A percentile compares a stretch with the other conserved stretches of the same genome.
phyloP scores from a whole-genome alignment of 805 yeast genomes.

The Scheffersomyces coipomensis region DNA sequence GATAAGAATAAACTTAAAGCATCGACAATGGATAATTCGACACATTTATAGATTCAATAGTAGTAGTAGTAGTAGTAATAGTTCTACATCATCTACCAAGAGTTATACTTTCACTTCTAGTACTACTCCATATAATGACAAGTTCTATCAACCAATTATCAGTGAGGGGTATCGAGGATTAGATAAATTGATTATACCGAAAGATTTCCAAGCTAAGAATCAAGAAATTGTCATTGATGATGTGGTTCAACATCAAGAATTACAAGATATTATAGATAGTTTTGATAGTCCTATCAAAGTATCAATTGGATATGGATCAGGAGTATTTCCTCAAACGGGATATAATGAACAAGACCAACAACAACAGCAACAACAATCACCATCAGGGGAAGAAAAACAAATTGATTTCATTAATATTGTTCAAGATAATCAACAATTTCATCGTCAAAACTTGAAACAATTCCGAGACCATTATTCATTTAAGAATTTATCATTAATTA shows the following conservation, averaged over 20 bases:
- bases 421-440: conserved; percentile 73
- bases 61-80: neutral
- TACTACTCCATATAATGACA: conserved; percentile 22
- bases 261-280: conserved; percentile 49
- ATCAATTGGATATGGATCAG: conserved; percentile 94
- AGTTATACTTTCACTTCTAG: neutral
- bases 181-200: conserved; percentile 37
- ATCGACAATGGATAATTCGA: neutral
- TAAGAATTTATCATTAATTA: conserved; percentile 18
- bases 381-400: conserved; percentile 37
- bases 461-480: conserved; percentile 79
- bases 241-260: conserved; percentile 29
- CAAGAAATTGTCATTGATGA: conserved; percentile 47
- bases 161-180: conserved; percentile 22
- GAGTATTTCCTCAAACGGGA: conserved; percentile 73
- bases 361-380: conserved; percentile 36
- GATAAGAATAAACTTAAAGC: neutral
- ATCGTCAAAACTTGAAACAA: conserved; percentile 63
- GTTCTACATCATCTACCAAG: neutral
- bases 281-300: conserved; percentile 73
- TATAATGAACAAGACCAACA: conserved; percentile 19
- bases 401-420: conserved; percentile 86
- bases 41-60: neutral
- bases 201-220: conserved; percentile 53
- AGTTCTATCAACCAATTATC: conserved; percentile 23